Evolutionary conservation across 2,329 filamentous ascomycete genomes (phyloP), one percentile per base, ranked within the genome.

Genomic region (Plenodomus biglobosus): DNA sequence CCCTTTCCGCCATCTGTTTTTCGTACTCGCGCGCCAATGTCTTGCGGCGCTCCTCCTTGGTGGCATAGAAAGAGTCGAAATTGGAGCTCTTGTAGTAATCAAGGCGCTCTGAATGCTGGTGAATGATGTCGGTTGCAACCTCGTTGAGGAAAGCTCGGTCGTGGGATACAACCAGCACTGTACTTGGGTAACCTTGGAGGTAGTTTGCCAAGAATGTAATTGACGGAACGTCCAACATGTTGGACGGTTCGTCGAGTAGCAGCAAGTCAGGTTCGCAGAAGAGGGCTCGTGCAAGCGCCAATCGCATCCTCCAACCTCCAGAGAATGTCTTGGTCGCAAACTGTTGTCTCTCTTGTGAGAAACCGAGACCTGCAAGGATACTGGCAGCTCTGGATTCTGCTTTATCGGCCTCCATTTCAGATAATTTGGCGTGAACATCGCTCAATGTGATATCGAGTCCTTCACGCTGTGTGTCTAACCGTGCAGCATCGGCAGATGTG

Each of bases 141-240:
- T 99, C 94, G 78, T 99, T 96, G 64, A 99, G 81, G 82, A 99
- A 99, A 1, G 94, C 92, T 81, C 94, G 85, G 83, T 99, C 94
- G 88, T 99, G 94, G 73, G 90, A 96, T 57, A 99, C 94, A 44
- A 99, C 92, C 13, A 99, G 80, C 21, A 99, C 85, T 1, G 94
- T 97, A 74, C 90, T 96, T 34, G 92, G 92, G 69, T 99, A 99
- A 40, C 79, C 80, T 73, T 96, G 92, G 8, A 99, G 86, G 70
- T 99, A 99, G 67, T 92, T 92, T 40, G 92, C 88, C 71, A 99
- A 82, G 83, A 97, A 99, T 47, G 94, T 95, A 69, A 99, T 97
- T 19, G 94, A 97, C n/a, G 94, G 94, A 48, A 99, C 94, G 76
- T 97, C 94, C 90, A 99, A 91, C 92, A 97, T 97, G 85, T 97